A percentile compares a stretch with the other conserved stretches of the same genome.
Conservation (phyloP, 129 eudicot genomes). For the Artemisia argyi region DNA sequence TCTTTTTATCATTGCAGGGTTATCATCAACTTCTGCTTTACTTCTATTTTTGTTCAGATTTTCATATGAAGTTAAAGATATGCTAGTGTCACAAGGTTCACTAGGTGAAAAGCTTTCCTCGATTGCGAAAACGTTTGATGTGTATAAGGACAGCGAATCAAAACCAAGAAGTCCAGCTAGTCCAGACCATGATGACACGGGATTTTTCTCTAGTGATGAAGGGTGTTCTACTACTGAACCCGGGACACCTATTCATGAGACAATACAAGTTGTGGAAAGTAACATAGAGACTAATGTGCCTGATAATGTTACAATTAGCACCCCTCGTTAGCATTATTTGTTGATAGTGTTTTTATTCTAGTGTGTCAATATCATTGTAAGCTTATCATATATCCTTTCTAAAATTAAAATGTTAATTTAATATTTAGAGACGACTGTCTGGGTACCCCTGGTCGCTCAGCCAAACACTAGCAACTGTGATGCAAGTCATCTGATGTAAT, state of each 20-base stretch:
- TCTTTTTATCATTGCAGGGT: slow-evolving; percentile 11
- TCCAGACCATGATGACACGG: too few species aligned
- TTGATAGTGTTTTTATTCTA: too few species aligned
- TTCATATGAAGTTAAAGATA: slow-evolving; percentile 8
- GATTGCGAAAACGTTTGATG: slow-evolving; percentile 8
- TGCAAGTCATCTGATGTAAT: too few species aligned
- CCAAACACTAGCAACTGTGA: too few species aligned
- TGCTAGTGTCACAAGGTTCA: slow-evolving; percentile 14
- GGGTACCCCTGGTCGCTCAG: too few species aligned
- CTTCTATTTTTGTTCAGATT: slow-evolving; percentile 7
- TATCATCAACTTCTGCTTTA: slow-evolving; percentile 20
- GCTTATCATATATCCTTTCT: too few species aligned
- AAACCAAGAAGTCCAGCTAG: not conserved
- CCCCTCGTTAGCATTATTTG: too few species aligned
- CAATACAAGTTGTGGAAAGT: not conserved
- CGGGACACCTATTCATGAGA: not conserved
- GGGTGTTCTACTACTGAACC: not conserved
- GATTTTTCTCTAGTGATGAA: not conserved
- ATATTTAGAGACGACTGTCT: too few species aligned
- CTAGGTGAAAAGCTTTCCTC: slow-evolving; percentile 11
- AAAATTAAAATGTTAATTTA: too few species aligned
- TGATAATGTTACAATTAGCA: too few species aligned
- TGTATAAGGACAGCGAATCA: slow-evolving; percentile 1
- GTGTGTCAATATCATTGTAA: too few species aligned
- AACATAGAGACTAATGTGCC: not conserved